Conservation (phyloP, 257 asterid species). For the Haberlea rhodopensis region DNA sequence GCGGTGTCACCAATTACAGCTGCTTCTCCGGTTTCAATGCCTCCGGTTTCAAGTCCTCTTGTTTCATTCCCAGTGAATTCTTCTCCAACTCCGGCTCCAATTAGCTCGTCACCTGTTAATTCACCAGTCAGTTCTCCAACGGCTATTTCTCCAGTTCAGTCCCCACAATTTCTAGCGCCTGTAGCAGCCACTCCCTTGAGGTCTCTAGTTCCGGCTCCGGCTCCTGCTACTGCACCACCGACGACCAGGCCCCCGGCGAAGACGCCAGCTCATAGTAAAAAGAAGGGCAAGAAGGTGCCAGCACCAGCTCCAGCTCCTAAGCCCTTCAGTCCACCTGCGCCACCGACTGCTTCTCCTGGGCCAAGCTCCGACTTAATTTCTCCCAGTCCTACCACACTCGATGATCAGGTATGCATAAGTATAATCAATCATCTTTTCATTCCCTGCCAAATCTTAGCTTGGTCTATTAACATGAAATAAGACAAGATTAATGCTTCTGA, state of each 20-base stretch:
- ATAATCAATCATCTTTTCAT: too few relatives aligned
- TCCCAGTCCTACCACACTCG: neutral
- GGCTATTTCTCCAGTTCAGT: neutral
- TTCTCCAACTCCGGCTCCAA: neutral
- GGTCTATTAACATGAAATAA: too few relatives aligned
- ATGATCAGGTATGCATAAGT: conserved; percentile 1
- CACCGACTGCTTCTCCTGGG: neutral
- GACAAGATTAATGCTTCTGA: neutral
- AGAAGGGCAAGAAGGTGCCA: neutral
- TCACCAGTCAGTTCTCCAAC: neutral
- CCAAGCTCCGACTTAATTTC: neutral
- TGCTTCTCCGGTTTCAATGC: neutral
- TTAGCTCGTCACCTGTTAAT: neutral
- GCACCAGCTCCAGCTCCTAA: neutral
- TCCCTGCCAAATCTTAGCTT: too few relatives aligned
- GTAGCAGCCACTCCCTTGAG: neutral
- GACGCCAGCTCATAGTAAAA: neutral
- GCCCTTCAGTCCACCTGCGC: neutral
- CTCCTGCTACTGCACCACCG: neutral
- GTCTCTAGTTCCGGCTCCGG: neutral
- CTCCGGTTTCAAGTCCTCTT: neutral
- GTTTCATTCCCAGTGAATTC: neutral
- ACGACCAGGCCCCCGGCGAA: neutral
- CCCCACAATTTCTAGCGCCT: neutral
- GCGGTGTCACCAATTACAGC: neutral